Conservation (phyloP, 768 basidiomycete genomes). For the Pulveroboletus ravenelii region DNA sequence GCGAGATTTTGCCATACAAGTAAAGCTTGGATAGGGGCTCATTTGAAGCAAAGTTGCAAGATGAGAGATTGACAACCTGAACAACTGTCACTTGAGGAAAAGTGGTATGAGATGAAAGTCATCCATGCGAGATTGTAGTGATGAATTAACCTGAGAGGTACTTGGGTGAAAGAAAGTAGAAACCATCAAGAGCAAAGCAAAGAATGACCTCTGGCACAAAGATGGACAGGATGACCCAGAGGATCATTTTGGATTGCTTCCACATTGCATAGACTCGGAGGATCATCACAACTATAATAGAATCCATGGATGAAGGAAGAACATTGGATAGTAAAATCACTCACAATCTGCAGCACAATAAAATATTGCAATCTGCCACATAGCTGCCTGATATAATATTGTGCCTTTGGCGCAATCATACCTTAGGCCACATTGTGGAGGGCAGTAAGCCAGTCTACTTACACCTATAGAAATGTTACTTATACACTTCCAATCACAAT, state of each 20-base stretch:
- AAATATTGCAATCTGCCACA: background rate
- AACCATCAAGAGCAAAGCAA: background rate
- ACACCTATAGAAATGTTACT: background rate
- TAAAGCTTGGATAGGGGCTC: background rate
- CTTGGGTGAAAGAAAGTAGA: background rate
- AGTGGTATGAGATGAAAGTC: too few relatives aligned
- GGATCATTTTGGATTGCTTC: background rate
- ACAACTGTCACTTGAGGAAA: too few relatives aligned
- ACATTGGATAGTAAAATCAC: background rate
- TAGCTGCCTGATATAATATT: background rate
- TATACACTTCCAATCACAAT: background rate
- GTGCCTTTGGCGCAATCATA: background rate
- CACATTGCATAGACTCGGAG: background rate
- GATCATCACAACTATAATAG: background rate
- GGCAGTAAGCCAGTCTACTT: background rate
- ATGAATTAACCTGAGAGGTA: background rate
- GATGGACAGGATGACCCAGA: background rate
- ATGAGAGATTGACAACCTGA: too few relatives aligned
- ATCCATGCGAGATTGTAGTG: background rate
- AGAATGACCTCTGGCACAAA: background rate
- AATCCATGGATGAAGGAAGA: rapidly evolving
- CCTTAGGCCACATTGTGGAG: background rate
- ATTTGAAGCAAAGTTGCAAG: too few relatives aligned
- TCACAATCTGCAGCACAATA: background rate
- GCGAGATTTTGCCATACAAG: background rate